Base-by-base conservation (phyloP, 2,329 filamentous ascomycete genomes). In the Pseudocercospora macadamiae region DNA sequence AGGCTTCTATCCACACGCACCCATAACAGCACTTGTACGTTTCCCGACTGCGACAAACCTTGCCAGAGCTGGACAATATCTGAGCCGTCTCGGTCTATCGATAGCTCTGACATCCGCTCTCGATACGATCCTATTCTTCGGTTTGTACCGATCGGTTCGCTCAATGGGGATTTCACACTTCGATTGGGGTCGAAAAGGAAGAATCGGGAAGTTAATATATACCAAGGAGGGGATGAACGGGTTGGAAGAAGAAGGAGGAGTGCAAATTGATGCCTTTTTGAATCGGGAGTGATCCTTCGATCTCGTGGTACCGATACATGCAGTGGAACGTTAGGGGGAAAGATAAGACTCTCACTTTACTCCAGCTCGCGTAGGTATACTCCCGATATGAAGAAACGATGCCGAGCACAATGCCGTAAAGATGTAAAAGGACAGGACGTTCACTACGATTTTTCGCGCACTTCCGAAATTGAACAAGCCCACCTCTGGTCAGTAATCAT, bases 61-160 rank as follows among this genome's bases (percentile, higher is more conserved):
- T 51, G 9, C n/a, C 25, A 12, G 30, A 8, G 23, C 32, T 14
- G 48, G 37, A 1, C 32, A 54, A 16, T 64, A 66, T 19, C 26
- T 54, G 25, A 62, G 60, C 32, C 65, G 67, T 18, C 47, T 69
- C 10, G 67, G 68, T 7, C 59, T 71, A 9, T 57, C 62, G 3
- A 47, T 70, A 14, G 63, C 64, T 2, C 45, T 70, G 18, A 49
- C 58, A 12, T 34, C 54, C 9, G 55, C 62, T 0, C 42, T 66
- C 2, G 63, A 70, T 12, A 53, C 59, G 2, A 14, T 63, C 2
- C 26, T 66, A 6, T 70, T 69, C 53, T 60, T 57, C 9, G 62
- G 57, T 4, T 36, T 69, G 3, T 68, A 63, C 39, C 49, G 42
- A 25, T 10, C 60, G 1, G 61, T 64, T 2, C 54, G 62, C 10